Percentiles rank a stretch among this genome's conserved stretches.
Evolutionary conservation across 352 stramenopile species (phyloP).

Genomic region (Plasmopara viticola): DNA sequence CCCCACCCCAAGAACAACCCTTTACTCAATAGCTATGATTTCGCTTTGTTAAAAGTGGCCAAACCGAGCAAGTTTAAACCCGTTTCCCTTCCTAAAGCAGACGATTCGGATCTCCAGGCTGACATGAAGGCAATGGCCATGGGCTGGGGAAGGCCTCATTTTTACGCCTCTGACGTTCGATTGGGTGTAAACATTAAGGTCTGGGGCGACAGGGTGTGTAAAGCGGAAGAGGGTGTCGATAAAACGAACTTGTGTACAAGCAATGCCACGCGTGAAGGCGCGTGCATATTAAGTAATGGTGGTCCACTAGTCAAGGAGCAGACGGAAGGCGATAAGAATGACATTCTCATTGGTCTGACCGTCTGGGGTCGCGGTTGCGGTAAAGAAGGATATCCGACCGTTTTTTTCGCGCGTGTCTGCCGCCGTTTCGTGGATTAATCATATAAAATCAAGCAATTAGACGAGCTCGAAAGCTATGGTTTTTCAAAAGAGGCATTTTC

Average conservation of each 20-base stretch:
- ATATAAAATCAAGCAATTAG: too few relatives aligned
- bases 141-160: conserved; percentile 16
- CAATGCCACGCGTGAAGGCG: conserved; percentile 12
- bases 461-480: too few relatives aligned
- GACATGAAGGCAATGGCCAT: conserved; percentile 26
- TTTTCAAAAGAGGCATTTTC: too few relatives aligned
- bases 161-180: conserved; percentile 19
- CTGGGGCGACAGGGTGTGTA: conserved; percentile 28
- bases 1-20: conserved; percentile 7
- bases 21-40: conserved; percentile 20
- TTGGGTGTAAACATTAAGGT: conserved; percentile 29
- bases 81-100: conserved; percentile 20
- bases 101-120: conserved; percentile 19
- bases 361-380: conserved; percentile 47
- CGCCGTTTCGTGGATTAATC: too few relatives aligned
- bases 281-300: conserved; percentile 40
- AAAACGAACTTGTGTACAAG: conserved; percentile 38
- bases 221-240: conserved; percentile 16
- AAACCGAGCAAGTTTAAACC: conserved; percentile 25
- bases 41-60: conserved; percentile 39
- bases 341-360: conserved; percentile 39
- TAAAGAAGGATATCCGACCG: conserved; percentile 26
- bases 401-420: conserved; percentile 49
- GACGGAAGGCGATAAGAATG: conserved; percentile 8
- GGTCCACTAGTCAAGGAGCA: conserved; percentile 34